Conservation (phyloP, 192 early-diverging fungal genomes). For the Coemansia sp. region DNA sequence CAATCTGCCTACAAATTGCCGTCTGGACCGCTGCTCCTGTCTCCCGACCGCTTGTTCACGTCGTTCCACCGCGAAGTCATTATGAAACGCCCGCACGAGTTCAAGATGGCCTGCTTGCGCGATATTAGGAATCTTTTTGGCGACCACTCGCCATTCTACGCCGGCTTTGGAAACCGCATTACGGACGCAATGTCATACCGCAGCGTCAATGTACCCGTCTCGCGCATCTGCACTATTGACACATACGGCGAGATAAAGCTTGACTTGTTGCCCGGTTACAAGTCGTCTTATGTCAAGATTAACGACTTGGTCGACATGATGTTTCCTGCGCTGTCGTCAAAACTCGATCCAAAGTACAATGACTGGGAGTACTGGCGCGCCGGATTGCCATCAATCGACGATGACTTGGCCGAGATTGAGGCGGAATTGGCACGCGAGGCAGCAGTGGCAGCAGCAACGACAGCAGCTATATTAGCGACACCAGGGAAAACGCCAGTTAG, state of each 20-base stretch:
- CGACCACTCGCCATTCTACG: conserved; percentile 84
- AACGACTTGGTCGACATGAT: conserved; percentile 95
- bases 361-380: conserved; percentile 84
- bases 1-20: conserved; percentile 88
- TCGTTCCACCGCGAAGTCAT: conserved; percentile 96
- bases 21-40: conserved; percentile 93
- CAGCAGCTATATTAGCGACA: background rate
- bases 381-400: conserved; percentile 29
- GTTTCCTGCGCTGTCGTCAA: conserved; percentile 71
- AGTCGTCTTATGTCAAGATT: conserved; percentile 83
- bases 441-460: background rate
- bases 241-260: conserved; percentile 86
- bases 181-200: conserved; percentile 96
- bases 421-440: conserved; percentile 8
- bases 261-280: conserved; percentile 82
- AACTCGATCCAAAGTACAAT: conserved; percentile 70
- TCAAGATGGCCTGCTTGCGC: conserved; percentile 94
- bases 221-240: conserved; percentile 97
- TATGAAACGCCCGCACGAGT: conserved; percentile 90
- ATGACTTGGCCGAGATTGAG: conserved; percentile 40
- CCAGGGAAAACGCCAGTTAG: background rate
- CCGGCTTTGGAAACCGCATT: conserved; percentile 97
- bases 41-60: conserved; percentile 89
- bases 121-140: conserved; percentile 90
- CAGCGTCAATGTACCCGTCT: conserved; percentile 88